These are phyloP conservation scores for Dictyostelium citrinum DNA, from an alignment of 78 protist genomes.

Conservation along the genomic window DNA sequence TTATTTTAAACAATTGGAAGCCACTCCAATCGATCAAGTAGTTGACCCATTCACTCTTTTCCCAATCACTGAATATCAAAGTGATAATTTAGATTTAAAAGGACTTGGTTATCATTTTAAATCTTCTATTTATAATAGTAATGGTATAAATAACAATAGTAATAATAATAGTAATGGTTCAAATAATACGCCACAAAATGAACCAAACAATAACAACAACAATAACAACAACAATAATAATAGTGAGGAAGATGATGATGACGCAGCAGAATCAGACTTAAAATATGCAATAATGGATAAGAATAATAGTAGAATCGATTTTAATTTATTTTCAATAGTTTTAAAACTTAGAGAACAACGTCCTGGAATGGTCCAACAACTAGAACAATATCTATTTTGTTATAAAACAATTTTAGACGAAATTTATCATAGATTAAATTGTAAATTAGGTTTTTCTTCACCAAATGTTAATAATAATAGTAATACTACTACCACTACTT, in stretches of 20 bases:
- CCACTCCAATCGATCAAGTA: background rate
- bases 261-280: background rate
- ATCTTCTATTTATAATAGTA: background rate
- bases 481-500: background rate
- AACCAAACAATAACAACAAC: no score
- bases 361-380: conserved; percentile 85
- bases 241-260: background rate
- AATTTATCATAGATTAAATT: conserved; percentile 9
- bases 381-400: conserved; percentile 76
- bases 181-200: background rate
- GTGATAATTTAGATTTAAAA: background rate
- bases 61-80: background rate
- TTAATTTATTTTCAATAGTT: conserved; percentile 67
- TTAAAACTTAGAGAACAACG: conserved; percentile 74
- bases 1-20: background rate
- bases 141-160: background rate
- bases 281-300: conserved; percentile 8
- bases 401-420: conserved; percentile 64
- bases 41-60: background rate
- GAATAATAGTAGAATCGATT: conserved; percentile 21
- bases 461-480: background rate
- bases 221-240: no score
- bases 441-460: background rate
- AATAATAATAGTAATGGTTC: background rate
- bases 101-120: background rate